Evolutionary conservation across 164 flowering plant species (phyloP), one percentile per base, ranked within the genome.

Genomic region (Vitis rupestris): DNA sequence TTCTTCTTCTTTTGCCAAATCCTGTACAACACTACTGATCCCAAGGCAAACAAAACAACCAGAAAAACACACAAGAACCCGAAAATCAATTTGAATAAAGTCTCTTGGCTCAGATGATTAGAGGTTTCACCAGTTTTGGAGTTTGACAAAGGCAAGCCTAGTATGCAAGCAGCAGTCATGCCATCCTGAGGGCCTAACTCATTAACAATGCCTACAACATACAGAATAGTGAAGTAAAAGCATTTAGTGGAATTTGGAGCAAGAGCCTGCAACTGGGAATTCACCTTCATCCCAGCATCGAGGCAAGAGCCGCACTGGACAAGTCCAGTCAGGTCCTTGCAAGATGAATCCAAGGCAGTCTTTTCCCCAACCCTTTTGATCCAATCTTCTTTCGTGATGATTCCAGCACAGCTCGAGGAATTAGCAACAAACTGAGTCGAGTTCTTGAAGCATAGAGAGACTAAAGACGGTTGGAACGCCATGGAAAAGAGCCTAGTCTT

Each of bases 201-300:
- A 64, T 75, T 84, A 2, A 67, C 82, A 52, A 84, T 48, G 0
- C 64, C 85, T 23, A 82, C 83, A 50, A 85, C 85, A 70, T 82
- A 84, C 0, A 84, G 19, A 4, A 71, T 37, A 14, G 82, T 56
- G 67, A 73, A 84, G 59, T 75, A 65, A 49, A 80, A 84, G 64
- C 87, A 84, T 30, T 80, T 69, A 0, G 82, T 74, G 8, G 64
- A 53, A 29, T 81, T 80, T 6, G 72, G 77, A 47, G 70, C 78
- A 3, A 76, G 30, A 13, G 61, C 56, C 8, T 15, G 51, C 60
- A 84, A n/a, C 50, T 66, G 57, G 2, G 85, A 61, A 8, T 8
- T 61, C 55, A 82, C 81, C 31, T 29, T 59, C 47, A 70, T 4
- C 1, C 87, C 82, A 0, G 85, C 85, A 4, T 80, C 83, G 5